Percentiles rank a stretch among this genome's conserved stretches.
phyloP scores from a whole-genome alignment of 2,329 filamentous ascomycete species.

The Aureobasidium sp. region DNA sequence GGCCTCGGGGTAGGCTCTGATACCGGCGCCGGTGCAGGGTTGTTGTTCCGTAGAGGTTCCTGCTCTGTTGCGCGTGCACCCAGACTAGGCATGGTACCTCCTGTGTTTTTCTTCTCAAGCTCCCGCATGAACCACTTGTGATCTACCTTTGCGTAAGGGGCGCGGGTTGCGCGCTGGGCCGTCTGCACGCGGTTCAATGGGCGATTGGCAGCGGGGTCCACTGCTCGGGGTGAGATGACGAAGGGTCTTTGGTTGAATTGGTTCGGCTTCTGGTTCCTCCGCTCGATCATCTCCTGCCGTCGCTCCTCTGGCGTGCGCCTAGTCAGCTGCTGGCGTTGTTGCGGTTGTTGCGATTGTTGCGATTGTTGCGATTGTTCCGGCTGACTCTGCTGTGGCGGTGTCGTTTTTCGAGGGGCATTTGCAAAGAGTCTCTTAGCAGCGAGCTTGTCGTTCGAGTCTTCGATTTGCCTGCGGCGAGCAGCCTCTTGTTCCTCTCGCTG shows the following conservation, averaged over 20 bases:
- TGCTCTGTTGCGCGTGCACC: not conserved
- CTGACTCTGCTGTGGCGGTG: not conserved
- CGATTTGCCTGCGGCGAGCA: not conserved
- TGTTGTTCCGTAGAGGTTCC: not conserved
- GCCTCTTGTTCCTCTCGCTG: not conserved
- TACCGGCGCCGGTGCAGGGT: not conserved
- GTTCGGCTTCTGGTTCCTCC: not conserved
- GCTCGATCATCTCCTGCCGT: not conserved
- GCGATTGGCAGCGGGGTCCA: not conserved
- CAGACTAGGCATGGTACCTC: not conserved
- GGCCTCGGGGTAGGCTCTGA: not conserved
- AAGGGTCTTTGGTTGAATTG: not conserved
- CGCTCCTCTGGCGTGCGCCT: too few relatives aligned
- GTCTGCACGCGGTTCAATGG: conserved; percentile 6
- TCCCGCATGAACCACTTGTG: not conserved
- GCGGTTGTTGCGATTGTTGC: not conserved
- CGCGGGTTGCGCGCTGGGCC: not conserved
- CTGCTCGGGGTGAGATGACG: not conserved
- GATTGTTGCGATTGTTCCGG: not conserved
- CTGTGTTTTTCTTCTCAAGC: not conserved
- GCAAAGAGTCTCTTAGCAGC: not conserved
- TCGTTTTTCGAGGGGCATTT: not conserved
- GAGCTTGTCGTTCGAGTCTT: not conserved
- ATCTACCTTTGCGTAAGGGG: not conserved
- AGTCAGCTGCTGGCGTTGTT: not conserved